Conservation (phyloP, 805 yeast genomes). For the Vanderwaltozyma tropicalis region DNA sequence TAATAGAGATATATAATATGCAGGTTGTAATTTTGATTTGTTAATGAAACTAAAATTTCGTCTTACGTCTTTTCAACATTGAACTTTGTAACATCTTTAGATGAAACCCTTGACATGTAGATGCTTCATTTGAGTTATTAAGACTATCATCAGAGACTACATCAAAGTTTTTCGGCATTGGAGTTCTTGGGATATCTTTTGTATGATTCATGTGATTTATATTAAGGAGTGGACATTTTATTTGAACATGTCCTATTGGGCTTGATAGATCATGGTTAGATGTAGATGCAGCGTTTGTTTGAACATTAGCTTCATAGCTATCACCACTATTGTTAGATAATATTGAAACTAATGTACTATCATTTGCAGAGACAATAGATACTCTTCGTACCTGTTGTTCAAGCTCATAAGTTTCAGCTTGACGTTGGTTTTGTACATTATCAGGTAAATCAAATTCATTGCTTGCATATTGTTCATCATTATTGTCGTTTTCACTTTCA, state of each 20-base stretch:
- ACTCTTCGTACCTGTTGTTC: constrained; percentile 2
- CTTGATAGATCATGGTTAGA: not conserved
- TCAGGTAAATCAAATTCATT: not conserved
- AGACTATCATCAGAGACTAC: not conserved
- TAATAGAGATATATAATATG: not conserved
- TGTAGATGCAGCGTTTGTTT: not conserved
- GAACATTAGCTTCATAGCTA: not conserved
- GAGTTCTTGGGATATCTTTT: constrained; percentile 12
- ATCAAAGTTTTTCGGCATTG: constrained; percentile 9
- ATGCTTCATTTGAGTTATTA: too few species aligned
- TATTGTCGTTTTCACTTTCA: constrained; percentile 4
- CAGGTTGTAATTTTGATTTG: too few species aligned
- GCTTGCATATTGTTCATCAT: constrained; percentile 4
- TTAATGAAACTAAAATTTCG: constrained; percentile 2
- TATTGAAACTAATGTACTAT: not conserved
- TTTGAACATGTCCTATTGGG: constrained; percentile 5
- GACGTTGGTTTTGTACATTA: not conserved
- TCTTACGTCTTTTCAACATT: constrained; percentile 20
- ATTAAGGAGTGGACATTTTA: constrained; percentile 7
- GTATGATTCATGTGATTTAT: constrained; percentile 2
- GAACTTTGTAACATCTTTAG: constrained; percentile 20
- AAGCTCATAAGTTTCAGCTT: not conserved
- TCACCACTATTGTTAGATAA: not conserved
- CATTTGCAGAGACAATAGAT: not conserved
- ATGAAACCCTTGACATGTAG: constrained; percentile 6